These are phyloP conservation scores for Closterium sp. DNA, from an alignment of 139 green algal genomes.

Conservation along the genomic window DNA sequence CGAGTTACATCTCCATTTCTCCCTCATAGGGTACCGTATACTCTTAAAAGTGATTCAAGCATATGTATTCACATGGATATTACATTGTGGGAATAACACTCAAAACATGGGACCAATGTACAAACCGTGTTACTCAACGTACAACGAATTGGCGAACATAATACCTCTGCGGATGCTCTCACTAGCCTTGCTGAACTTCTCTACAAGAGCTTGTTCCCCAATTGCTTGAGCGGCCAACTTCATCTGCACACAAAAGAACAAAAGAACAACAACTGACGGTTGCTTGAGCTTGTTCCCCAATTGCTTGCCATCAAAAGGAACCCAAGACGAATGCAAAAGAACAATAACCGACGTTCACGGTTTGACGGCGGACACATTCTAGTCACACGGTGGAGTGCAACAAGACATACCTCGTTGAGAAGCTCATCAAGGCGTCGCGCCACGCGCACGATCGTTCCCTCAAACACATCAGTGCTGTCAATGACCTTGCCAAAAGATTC, in stretches of 20 bases:
- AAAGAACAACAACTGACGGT: not conserved
- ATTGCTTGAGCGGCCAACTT: slow-evolving; percentile 65
- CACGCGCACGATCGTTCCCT: slow-evolving; percentile 85
- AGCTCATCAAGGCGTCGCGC: slow-evolving; percentile 75
- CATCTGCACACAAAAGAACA: slow-evolving; percentile 62
- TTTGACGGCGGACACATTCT: too few species aligned
- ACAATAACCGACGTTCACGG: too few species aligned
- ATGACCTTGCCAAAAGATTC: slow-evolving; percentile 53
- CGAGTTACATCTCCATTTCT: not conserved
- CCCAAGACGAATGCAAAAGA: too few species aligned
- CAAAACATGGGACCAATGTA: too few species aligned
- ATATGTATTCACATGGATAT: too few species aligned
- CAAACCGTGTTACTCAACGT: slow-evolving; percentile 45
- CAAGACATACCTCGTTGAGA: slow-evolving; percentile 24
- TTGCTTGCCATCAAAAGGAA: too few species aligned
- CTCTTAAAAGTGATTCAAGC: too few species aligned
- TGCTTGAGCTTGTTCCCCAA: too few species aligned
- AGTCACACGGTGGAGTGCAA: too few species aligned
- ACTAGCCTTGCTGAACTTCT: slow-evolving; percentile 69
- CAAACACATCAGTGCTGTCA: slow-evolving; percentile 82
- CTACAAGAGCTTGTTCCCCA: slow-evolving; percentile 73
- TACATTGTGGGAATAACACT: too few species aligned
- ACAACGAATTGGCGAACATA: slow-evolving; percentile 92
- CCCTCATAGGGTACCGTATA: too few species aligned
- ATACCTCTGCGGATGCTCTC: slow-evolving; percentile 82